phyloP scores from a whole-genome alignment of 805 yeast genomes.

The Candida caryicola region DNA sequence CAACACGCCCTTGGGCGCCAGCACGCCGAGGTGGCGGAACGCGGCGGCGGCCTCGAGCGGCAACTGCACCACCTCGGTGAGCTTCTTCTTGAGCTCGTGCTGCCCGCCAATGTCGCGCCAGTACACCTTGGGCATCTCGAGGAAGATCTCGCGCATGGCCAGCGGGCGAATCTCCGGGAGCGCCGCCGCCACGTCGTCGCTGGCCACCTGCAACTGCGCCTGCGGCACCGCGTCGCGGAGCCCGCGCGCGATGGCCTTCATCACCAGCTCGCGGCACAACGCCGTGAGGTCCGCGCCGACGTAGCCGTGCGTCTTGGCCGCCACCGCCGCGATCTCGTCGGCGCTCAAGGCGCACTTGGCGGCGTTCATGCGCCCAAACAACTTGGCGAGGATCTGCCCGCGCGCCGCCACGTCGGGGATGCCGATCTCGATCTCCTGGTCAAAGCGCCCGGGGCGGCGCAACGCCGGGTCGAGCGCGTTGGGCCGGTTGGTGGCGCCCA shows the following conservation, averaged over 20 bases:
- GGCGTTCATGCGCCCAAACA: constrained; percentile 51
- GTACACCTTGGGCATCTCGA: constrained; percentile 89
- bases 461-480: constrained; percentile 67
- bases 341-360: constrained; percentile 46
- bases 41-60: constrained; percentile 83
- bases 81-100: constrained; percentile 70
- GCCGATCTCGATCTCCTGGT: constrained; percentile 85
- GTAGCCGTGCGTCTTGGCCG: constrained; percentile 88
- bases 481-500: constrained; percentile 74
- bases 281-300: constrained; percentile 96
- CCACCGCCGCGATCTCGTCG: constrained; percentile 58
- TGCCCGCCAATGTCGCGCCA: constrained; percentile 99
- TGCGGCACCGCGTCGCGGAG: constrained; percentile 28
- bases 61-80: constrained; percentile 86
- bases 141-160: constrained; percentile 92
- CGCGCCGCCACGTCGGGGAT: constrained; percentile 88
- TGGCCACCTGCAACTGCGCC: constrained; percentile 43
- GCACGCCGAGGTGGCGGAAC: constrained; percentile 72
- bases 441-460: constrained; percentile 85
- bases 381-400: constrained; percentile 63
- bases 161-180: constrained; percentile 84
- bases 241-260: constrained; percentile 73
- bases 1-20: constrained; percentile 89
- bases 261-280: constrained; percentile 80
- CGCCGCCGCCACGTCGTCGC: constrained; percentile 66